Evolutionary conservation across 2,329 filamentous ascomycete genomes (phyloP), one percentile per base, ranked within the genome.

Genomic region (Colletotrichum sp.): DNA sequence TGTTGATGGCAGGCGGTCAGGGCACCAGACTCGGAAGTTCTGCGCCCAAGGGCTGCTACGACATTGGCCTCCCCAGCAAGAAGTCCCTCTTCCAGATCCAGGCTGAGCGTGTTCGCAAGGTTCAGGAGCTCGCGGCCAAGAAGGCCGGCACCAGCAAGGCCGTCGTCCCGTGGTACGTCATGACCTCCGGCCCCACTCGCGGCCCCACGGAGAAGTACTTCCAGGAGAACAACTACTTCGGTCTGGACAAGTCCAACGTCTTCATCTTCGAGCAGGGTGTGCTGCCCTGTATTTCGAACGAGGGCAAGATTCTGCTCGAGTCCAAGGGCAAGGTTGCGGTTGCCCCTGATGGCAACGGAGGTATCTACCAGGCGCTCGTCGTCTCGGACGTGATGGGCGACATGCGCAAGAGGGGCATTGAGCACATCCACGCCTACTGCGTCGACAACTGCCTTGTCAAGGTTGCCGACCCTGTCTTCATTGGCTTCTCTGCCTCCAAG

Each of bases 401-500:
- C 84, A 97, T 99, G 94, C 90, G 91, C 79, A 92, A 92, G 85
- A 94, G 96, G 71, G 96, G 95, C 64, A 94, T 98, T 81, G 86
- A 98, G 88, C 97, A 99, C 87, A 93, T 99, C 76, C 96, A 99
- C 85, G 94, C 96, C 62, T 98, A 98, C 90, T 98, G 97, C 81
- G 97, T 99, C 59, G 97, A 99, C 87, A 99, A 99, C 89, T 98
- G 96, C 87, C 90, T 99, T n/a, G 96, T 98, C 83, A 96, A 95
- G 86, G 96, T 99, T n/a, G 96, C 96, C 33, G 97, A 99, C 81
- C 97, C 97, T 16, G 90, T 95, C 78, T 98, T 99, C 87, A 93
- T 98, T 79, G 97, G 97, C 78, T 98, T 98, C 86, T 91, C 95
- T 6, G 95, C 96, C 55, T 91, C 93, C 66, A 94, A 96, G 83